Evolutionary conservation across 208 protist genomes (phyloP).

Genomic region (Wallacemonas sp.): DNA sequence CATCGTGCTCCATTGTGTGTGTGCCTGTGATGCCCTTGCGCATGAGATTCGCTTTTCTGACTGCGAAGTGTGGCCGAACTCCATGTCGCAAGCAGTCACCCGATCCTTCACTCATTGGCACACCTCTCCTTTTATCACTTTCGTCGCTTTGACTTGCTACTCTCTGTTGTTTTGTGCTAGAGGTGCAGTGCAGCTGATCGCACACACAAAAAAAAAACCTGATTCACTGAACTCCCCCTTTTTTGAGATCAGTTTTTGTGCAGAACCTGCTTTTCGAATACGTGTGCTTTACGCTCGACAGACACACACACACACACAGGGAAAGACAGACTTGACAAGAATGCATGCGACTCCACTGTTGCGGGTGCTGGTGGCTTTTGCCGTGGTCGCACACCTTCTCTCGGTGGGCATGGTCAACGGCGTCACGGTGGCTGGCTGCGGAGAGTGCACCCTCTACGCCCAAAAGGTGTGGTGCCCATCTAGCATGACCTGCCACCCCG

Average conservation of each 20-base stretch:
- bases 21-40: no score
- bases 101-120: neutral
- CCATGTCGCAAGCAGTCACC: neutral
- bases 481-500: constrained; percentile 49
- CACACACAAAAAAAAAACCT: no score
- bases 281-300: no score
- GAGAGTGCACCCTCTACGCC: constrained; percentile 44
- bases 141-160: neutral
- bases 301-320: neutral
- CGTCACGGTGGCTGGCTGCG: constrained; percentile 28
- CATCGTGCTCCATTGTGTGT: no score
- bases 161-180: neutral
- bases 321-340: no score
- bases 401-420: neutral
- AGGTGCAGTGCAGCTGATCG: no score
- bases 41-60: no score
- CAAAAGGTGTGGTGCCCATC: constrained; percentile 42
- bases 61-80: no score
- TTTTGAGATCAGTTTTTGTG: no score
- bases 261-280: no score
- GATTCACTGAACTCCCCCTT: no score
- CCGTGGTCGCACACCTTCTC: neutral
- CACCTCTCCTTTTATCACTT: neutral
- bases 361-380: neutral
- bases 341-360: no score